Conservation (phyloP, 306 rosid species). For the Datisca glomerata region DNA sequence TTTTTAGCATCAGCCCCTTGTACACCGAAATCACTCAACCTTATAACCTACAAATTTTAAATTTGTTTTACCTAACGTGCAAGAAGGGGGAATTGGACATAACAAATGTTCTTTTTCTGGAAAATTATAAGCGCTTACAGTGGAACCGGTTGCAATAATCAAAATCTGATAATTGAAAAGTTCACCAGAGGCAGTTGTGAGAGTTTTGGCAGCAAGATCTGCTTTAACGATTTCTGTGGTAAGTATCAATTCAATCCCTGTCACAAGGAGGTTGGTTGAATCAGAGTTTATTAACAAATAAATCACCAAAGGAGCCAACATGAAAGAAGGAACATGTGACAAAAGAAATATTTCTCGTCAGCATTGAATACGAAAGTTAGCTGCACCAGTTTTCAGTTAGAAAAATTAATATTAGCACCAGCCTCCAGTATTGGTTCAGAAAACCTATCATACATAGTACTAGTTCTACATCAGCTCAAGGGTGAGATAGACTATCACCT, state of each 20-base stretch:
- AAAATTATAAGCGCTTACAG: conserved; percentile 33
- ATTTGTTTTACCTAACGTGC: too few relatives aligned
- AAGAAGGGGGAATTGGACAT: conserved; percentile 1
- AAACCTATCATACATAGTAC: background rate
- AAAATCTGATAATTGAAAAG: conserved; percentile 55
- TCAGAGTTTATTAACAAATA: conserved; percentile 8
- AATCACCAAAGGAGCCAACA: conserved; percentile 6
- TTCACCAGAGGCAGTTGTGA: conserved; percentile 57
- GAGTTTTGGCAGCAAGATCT: conserved; percentile 59
- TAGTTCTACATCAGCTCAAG: background rate
- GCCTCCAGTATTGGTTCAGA: background rate
- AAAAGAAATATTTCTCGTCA: background rate
- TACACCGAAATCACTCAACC: conserved; percentile 76
- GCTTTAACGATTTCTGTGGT: conserved; percentile 78
- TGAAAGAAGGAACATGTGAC: background rate
- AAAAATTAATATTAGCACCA: too few relatives aligned
- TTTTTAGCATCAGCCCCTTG: conserved; percentile 96
- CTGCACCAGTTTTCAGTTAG: too few relatives aligned
- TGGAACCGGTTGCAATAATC: conserved; percentile 85
- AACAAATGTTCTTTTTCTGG: conserved; percentile 8
- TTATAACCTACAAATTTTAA: conserved; percentile 60
- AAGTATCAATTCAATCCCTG: conserved; percentile 82
- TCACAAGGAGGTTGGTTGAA: conserved; percentile 12
- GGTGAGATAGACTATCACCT: conserved; percentile 32
- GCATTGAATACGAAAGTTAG: too few relatives aligned